These are phyloP conservation scores for Cryptosporidium parvum DNA, from an alignment of 169 alveolate genomes.

Conservation along the genomic window DNA sequence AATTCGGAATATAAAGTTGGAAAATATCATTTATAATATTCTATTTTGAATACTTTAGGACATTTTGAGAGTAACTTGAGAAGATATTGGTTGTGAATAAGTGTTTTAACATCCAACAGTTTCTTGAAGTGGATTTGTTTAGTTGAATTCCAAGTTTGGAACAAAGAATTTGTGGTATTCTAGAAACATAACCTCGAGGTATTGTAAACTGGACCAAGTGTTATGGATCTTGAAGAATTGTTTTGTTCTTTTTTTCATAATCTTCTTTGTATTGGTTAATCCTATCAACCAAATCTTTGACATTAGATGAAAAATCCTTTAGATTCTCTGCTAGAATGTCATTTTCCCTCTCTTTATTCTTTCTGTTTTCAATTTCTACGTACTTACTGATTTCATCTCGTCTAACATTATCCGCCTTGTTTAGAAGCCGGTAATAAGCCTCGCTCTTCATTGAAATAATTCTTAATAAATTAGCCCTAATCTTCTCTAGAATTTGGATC, in stretches of 20 bases:
- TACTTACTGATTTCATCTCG: background rate
- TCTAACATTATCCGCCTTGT: background rate
- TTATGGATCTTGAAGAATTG: background rate
- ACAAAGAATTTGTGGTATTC: background rate
- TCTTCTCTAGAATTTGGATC: constrained; percentile 18
- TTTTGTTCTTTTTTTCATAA: background rate
- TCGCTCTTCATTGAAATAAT: constrained; percentile 22
- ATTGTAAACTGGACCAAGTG: constrained; percentile 1
- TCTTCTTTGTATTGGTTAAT: constrained; percentile 17
- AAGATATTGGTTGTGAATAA: background rate
- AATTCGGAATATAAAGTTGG: background rate
- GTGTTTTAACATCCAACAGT: too few relatives aligned
- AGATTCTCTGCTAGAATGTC: background rate
- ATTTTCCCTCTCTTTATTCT: background rate
- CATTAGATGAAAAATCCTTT: background rate
- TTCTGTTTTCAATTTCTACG: background rate
- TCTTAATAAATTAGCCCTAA: constrained; percentile 5
- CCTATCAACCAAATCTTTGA: constrained; percentile 11
- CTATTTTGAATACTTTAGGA: background rate
- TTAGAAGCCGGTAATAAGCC: background rate
- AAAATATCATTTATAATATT: background rate
- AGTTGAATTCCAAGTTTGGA: background rate
- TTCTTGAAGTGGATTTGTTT: background rate
- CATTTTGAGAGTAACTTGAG: background rate
- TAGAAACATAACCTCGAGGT: constrained; percentile 18